Evolutionary conservation across 2,329 filamentous ascomycete species (phyloP), one percentile per base, ranked within the genome.

Genomic region (Alternaria sp.): DNA sequence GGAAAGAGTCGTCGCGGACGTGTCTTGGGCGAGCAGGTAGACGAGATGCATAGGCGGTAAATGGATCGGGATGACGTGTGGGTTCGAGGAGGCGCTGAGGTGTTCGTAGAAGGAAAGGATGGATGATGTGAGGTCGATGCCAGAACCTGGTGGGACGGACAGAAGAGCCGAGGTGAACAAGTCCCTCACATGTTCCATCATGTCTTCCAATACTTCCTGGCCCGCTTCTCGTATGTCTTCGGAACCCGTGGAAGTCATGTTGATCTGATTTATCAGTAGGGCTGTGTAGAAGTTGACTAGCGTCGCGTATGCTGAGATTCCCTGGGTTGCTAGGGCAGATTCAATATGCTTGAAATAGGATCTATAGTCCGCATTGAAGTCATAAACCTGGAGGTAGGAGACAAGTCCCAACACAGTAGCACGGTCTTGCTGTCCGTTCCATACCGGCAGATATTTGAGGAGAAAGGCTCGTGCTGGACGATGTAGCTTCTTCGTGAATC

Each of bases 1-100:
- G 7, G 91, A 91, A 4, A 91, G 81, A 16, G 86, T 86, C 18
- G 85, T 84, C 14, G 88, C 81, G 2, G 88, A 91, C 20, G 84
- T 79, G 59, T 84, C 86, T 75, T 95, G 93, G 64, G 89, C 82
- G 39, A 95, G 81, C 9, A 84, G 84, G 78, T 95, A 95, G 22
- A 94, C 83, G 9, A 92, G 84, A 4, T 86, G 81, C 2, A 88
- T 83, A 0, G 89, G 84, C 0, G 91, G 92, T 20, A 93, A 85
- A 57, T 87, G 84, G 64, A 94, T 87, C 24, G 88, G 87, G 41
- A 92, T 83, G 24, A 65, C 22, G 16, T 70, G 58, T 2, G 74
- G 71, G 22, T 66, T 63, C 4, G 74, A 73, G 6, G 67, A 70
- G 16, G 67, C 65, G 5, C 87, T 84, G 6, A 87, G 82, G 54